Base-by-base conservation (phyloP, 2,329 filamentous ascomycete species). In the Phyllosticta citribraziliensis region DNA sequence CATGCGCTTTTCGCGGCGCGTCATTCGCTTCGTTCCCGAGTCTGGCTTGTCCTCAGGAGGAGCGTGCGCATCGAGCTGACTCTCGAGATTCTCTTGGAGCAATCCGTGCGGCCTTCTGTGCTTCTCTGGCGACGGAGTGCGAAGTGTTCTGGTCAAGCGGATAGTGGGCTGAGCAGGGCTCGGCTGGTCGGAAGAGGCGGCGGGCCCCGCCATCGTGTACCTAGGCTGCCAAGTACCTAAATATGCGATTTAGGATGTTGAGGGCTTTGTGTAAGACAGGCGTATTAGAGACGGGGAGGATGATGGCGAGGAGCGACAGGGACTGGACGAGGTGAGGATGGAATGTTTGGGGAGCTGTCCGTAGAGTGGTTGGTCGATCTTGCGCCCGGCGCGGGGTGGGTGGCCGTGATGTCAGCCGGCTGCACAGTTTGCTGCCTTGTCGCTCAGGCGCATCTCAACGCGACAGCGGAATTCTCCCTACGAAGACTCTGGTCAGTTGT, bases 91-190 rank as follows among this genome's bases (percentile, higher is more conserved):
- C 57, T 74, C 72, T n/a, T 70, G 70, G 17, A 74, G 62, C 27
- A 75, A 63, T 65, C 74, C 79, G 58, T 74, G 75, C 63, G 80
- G 81, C 63, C 79, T 77, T 57, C 81, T 80, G 64, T 84, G 82
- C 55, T 73, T 75, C 64, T 80, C 27, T n/a, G 40, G n/a, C 14
- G 40, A 47, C 40, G 17, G 4, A 47, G 14, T 14, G 40, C 40
- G 40, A 47, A 12, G n/a, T 47, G 40, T n/a, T 47, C n/a, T n/a
- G 17, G 40, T 47, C 17, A 14, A 47, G 40, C n/a, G 40, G 40
- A 47, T 47, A 47, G 40, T 47, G 40, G 40, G 40, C 40, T 47
- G 40, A 47, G 40, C 40, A n/a, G 40, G 40, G 40, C 40, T 47
- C 40, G 40, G 40, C 40, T 47, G 40, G 40, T 47, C 40, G 40